Evolutionary conservation across 768 basidiomycete genomes (phyloP).

Genomic region (Podaxis pistillaris): DNA sequence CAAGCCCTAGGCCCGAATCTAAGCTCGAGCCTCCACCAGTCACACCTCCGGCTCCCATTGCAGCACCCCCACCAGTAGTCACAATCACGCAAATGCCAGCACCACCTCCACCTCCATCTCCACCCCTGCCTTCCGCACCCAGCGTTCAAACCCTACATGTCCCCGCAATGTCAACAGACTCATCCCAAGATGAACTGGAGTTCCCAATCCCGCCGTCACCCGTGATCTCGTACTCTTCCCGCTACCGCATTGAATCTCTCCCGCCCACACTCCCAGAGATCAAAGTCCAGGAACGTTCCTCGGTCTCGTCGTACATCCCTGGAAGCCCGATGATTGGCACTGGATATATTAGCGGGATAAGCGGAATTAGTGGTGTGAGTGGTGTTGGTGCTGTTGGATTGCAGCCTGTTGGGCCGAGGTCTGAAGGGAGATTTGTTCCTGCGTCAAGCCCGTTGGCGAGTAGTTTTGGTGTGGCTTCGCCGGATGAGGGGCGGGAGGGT

Average conservation of each 20-base stretch:
- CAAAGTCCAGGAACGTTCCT: slow-evolving; percentile 40
- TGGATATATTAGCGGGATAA: slow-evolving; percentile 8
- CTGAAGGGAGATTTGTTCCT: slow-evolving; percentile 30
- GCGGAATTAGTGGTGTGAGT: slow-evolving; percentile 1
- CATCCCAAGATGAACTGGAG: slow-evolving; percentile 26
- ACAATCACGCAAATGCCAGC: not conserved
- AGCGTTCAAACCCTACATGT: slow-evolving; percentile 10
- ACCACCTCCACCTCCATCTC: not conserved
- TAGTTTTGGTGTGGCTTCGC: slow-evolving; percentile 28
- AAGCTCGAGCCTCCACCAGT: not conserved
- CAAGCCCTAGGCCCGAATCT: not conserved
- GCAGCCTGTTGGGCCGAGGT: slow-evolving; percentile 8
- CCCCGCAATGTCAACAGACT: slow-evolving; percentile 17
- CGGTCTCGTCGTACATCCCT: slow-evolving; percentile 31
- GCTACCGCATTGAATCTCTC: slow-evolving; percentile 44
- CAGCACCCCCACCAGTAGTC: not conserved
- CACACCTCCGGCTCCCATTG: not conserved
- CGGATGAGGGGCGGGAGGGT: slow-evolving; percentile 5
- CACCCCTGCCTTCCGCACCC: slow-evolving; percentile 7
- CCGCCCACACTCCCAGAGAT: slow-evolving; percentile 59
- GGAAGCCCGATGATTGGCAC: slow-evolving; percentile 10
- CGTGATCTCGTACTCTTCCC: slow-evolving; percentile 26
- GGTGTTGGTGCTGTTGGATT: not conserved
- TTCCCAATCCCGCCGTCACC: slow-evolving; percentile 41
- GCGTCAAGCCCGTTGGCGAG: slow-evolving; percentile 40